These are phyloP conservation scores for Glycine soja DNA, from an alignment of 306 rosid species.

Conservation along the genomic window DNA sequence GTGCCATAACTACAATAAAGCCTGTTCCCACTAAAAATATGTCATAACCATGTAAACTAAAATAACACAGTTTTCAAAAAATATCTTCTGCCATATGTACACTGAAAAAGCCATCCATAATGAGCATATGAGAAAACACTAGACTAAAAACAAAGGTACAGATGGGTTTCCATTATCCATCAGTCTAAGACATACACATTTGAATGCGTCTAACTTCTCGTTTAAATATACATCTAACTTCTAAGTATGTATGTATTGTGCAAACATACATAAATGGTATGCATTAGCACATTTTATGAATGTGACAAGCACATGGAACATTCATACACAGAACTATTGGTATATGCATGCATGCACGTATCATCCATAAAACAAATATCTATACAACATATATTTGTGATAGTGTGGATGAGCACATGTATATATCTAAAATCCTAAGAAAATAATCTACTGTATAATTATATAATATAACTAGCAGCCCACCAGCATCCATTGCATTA, in stretches of 20 bases:
- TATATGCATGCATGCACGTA: conserved; percentile 2
- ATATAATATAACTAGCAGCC: conserved; percentile 17
- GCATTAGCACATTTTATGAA: conserved; percentile 17
- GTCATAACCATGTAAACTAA: conserved; percentile 15
- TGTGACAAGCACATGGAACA: conserved; percentile 14
- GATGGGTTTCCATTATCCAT: not conserved
- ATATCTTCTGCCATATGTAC: not conserved
- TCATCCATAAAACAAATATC: not conserved
- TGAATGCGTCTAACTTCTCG: not conserved
- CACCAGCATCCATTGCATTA: conserved; percentile 37
- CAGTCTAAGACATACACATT: conserved; percentile 14
- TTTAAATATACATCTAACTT: too few species aligned
- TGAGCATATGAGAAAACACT: too few species aligned
- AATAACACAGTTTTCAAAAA: conserved; percentile 1
- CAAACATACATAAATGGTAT: not conserved
- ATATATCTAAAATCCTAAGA: conserved; percentile 37
- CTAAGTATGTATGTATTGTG: not conserved
- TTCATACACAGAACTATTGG: conserved; percentile 20
- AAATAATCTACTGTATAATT: conserved; percentile 9
- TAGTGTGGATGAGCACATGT: not conserved
- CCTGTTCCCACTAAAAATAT: not conserved
- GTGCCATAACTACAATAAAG: conserved; percentile 2
- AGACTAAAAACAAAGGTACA: not conserved
- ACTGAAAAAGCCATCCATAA: too few species aligned
- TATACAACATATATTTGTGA: not conserved